These are phyloP conservation scores for Cutaneotrichosporon cyanovorans DNA, from an alignment of 1,284 basidiomycete species.

Conservation along the genomic window DNA sequence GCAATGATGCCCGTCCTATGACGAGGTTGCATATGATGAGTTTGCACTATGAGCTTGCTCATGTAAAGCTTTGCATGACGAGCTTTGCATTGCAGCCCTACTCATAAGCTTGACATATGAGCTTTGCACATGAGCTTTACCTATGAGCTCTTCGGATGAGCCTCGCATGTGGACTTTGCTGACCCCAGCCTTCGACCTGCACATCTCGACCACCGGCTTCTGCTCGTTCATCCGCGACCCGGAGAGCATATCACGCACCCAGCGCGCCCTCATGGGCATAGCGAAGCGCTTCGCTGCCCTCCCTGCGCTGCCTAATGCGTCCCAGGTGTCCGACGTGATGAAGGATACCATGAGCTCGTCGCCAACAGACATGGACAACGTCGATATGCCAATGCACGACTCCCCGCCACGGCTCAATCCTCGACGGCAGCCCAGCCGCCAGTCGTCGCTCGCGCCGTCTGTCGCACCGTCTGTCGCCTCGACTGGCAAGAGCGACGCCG, in stretches of 20 bases:
- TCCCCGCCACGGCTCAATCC: not conserved
- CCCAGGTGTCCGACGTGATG: conserved; percentile 3
- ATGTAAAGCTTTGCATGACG: no score
- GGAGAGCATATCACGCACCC: conserved; percentile 61
- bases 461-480: no score
- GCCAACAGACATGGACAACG: conserved; percentile 1
- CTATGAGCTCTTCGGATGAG: no score
- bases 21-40: no score
- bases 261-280: conserved; percentile 64
- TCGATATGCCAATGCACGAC: not conserved
- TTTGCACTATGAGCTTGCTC: no score
- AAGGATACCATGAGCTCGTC: conserved; percentile 2
- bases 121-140: no score
- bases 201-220: conserved; percentile 11
- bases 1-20: no score
- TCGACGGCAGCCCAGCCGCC: not conserved
- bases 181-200: conserved; percentile 12
- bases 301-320: conserved; percentile 5
- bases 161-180: no score
- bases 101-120: no score
- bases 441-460: not conserved
- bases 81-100: no score
- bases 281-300: conserved; percentile 54
- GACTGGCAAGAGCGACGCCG: conserved; percentile 11
- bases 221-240: conserved; percentile 58